Conservation (phyloP, 164 flowering plant genomes). For the Stephania japonica region DNA sequence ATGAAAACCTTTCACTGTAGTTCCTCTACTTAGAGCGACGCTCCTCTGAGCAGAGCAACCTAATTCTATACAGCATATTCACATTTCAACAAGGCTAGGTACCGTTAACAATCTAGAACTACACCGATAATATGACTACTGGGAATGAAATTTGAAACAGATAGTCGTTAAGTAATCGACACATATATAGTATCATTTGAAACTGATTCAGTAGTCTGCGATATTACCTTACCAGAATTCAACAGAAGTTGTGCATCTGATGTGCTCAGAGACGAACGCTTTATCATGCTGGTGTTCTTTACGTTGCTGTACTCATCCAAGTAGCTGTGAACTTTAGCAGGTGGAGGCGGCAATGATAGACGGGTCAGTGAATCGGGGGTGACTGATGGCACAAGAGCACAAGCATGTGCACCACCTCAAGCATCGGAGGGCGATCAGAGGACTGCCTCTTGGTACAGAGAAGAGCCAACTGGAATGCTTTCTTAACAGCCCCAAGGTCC, state of each 20-base stretch:
- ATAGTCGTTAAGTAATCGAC: not conserved
- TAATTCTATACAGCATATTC: not conserved
- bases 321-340: slow-evolving; percentile 48
- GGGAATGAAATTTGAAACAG: not conserved
- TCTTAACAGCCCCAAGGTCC: slow-evolving; percentile 80
- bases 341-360: slow-evolving; percentile 16
- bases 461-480: slow-evolving; percentile 83
- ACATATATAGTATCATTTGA: not conserved
- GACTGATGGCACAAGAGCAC: slow-evolving; percentile 36
- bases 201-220: slow-evolving; percentile 48
- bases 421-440: slow-evolving; percentile 87
- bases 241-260: slow-evolving; percentile 93
- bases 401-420: slow-evolving; percentile 81
- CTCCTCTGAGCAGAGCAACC: not conserved
- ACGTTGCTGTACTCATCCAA: slow-evolving; percentile 69
- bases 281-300: slow-evolving; percentile 55
- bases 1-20: no score
- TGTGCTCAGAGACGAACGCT: slow-evolving; percentile 68
- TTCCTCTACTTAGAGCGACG: no score
- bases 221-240: slow-evolving; percentile 87
- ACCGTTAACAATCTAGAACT: not conserved
- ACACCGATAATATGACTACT: not conserved
- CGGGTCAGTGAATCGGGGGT: slow-evolving; percentile 20
- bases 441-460: slow-evolving; percentile 87
- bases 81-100: not conserved